Base-by-base conservation (phyloP, 2,329 filamentous ascomycete species). In the Cladosporium sp. region DNA sequence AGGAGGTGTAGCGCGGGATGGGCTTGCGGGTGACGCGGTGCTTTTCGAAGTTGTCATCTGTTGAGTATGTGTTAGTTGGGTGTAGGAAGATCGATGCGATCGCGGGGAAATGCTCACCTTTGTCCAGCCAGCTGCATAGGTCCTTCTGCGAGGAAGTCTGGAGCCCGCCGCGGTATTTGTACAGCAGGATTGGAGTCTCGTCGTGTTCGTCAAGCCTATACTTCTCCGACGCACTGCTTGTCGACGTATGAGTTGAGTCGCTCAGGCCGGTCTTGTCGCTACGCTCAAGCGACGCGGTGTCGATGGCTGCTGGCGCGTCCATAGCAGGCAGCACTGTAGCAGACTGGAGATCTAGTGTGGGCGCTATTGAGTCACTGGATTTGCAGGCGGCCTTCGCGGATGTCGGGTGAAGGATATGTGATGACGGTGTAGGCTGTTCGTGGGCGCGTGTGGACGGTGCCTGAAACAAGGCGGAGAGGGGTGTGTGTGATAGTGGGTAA, bases 1-100 rank as follows among this genome's bases (percentile, higher is more conserved):
- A 78, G 35, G 79, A 80, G 69, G 80, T 78, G 66, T 77, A 76
- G 53, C 81, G 78, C 5, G 81, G 81, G 49, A 84, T 82, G 46
- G 73, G 72, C 69, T 82, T 83, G 69, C 74, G 78, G 26, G 81
- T 82, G 49, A 81, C 79, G 70, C 81, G 80, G 23, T 65, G 62
- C 29, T 60, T 58, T 7, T 65, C 62, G 60, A 81, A 76, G 67
- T 77, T 74, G 33, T 79, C 78, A 66, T 82, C 80, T 81, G 63
- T 49, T 21, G 11, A 31, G 26, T 16, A 31, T 55, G 26, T 23
- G 50, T 64, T 52, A 64, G 62, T 28, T 6, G 35, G n/a, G 18
- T 62, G 46, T 16, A 23, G 18, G 26, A 35, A 37, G 33, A 21
- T 55, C 69, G 58, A 68, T 60, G 29, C 44, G 40, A 33, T 28